Evolutionary conservation across 2,329 filamentous ascomycete genomes (phyloP), one percentile per base, ranked within the genome.

Genomic region (Cercospora sp.): DNA sequence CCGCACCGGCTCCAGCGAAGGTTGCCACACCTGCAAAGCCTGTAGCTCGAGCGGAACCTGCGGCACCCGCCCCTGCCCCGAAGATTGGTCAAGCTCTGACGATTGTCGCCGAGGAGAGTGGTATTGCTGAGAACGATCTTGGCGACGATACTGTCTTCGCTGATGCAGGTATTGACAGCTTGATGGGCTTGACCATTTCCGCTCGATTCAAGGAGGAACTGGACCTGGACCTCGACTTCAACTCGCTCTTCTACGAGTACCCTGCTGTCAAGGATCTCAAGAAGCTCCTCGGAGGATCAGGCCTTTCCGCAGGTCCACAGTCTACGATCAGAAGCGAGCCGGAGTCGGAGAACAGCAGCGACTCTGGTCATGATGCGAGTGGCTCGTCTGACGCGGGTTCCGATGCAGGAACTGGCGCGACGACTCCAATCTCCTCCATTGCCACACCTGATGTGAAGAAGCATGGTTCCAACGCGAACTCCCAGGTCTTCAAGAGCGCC

Each of bases 101-200:
- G 13, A 60, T 78, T 26, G 77, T 79, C 42, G 76, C 78, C 23
- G 62, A 70, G 5, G 78, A 79, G 63, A 72, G 72, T 2, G 76
- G 67, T 1, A 61, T 79, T 0, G 71, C 73, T 16, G 51, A 26
- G 30, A 18, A 20, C 5, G 40, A 51, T 1, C 59, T 79, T 20
- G 68, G 65, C 2, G 68, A 74, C 18, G 73, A 77, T 28, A 69
- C 71, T n/a, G 68, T 45, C 9, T 78, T 80, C 51, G 69, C 70
- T 1, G 69, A 77, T 33, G 55, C 80, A 2, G 79, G 79, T 3
- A 70, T 82, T 28, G 80, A 81, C 66, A 42, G 31, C 20, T 16
- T 61, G 33, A 42, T 61, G 59, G 31, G 31, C 8, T 31, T 61
- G 59, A 40, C 59, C 2, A 48, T 48, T 5, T 48, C 45, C 45